Evolutionary conservation across 257 asterid species (phyloP).

Genomic region (Solanum habrochaites): DNA sequence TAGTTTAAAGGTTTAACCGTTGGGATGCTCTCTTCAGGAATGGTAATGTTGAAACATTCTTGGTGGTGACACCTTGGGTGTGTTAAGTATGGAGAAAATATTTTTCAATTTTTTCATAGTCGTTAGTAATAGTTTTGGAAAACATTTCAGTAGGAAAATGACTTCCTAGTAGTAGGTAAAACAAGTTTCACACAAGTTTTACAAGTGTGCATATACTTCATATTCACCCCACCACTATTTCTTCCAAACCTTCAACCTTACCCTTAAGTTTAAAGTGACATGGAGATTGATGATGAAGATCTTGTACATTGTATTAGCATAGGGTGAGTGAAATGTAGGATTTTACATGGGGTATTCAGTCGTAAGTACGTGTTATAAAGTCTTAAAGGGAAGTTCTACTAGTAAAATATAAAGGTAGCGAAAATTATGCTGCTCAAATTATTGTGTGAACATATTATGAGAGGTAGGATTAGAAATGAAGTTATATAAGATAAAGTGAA

Average conservation of each 20-base stretch:
- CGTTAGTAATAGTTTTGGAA: background rate
- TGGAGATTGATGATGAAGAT: background rate
- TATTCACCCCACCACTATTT: background rate
- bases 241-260: background rate
- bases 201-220: background rate
- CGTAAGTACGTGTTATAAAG: background rate
- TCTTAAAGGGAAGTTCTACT: background rate
- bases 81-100: background rate
- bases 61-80: background rate
- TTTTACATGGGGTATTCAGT: background rate
- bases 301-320: background rate
- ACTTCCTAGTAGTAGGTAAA: background rate
- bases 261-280: background rate
- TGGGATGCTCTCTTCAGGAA: background rate
- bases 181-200: background rate
- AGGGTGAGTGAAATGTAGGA: background rate
- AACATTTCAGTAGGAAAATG: background rate
- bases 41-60: background rate
- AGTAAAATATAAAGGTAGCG: background rate
- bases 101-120: background rate
- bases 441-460: too few species aligned
- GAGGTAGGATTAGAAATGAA: background rate
- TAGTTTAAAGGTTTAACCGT: constrained; percentile 12
- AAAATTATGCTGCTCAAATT: background rate
- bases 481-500: background rate